Evolutionary conservation across 805 yeast genomes (phyloP), one percentile per base, ranked within the genome.

Genomic region (Metschnikowia reukaufii): DNA sequence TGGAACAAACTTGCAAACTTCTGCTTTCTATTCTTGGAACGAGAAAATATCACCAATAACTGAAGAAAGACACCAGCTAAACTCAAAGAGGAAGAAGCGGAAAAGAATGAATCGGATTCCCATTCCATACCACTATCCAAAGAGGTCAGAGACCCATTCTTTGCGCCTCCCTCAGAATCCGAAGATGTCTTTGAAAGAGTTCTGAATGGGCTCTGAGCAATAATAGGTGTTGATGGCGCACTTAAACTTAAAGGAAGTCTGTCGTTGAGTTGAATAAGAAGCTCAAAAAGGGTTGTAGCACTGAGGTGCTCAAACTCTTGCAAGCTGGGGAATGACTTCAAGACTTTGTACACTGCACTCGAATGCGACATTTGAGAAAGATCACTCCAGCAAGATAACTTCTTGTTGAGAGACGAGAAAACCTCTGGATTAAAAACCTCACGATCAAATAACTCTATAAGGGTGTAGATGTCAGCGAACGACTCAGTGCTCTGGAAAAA

Each of bases 201-300:
- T 4, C 46, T 37, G 18, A 50, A 51, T 1, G 47, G 16, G 18
- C 48, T 42, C 21, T 54, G 55, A 2, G 51, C 49, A 16, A 60
- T 36, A 5, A 70, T 58, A 17, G 77, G 76, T 3, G 76, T 72
- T 2, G 73, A 64, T 6, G 76, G 75, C 4, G 77, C 76, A 16
- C 73, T 67, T 30, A 71, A 58, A 58, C 76, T 71, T 51, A 72
- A 62, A 0, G 77, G 76, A 35, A 70, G 58, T 40, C 63, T 63
- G 56, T 72, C 77, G 55, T 70, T 70, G n/a, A 71, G 53, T 47
- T 70, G 76, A 31, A 58, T 45, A 10, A 71, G 37, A 25, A 72
- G 56, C 44, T 69, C 72, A 45, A 69, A 69, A 13, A 72, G 56
- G 5, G 52, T 50, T 15, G 51, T 61, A 1, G 67, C 56, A 47